Base-by-base conservation (phyloP, 176 grass and related monocot species). In the Pharus latifolius region DNA sequence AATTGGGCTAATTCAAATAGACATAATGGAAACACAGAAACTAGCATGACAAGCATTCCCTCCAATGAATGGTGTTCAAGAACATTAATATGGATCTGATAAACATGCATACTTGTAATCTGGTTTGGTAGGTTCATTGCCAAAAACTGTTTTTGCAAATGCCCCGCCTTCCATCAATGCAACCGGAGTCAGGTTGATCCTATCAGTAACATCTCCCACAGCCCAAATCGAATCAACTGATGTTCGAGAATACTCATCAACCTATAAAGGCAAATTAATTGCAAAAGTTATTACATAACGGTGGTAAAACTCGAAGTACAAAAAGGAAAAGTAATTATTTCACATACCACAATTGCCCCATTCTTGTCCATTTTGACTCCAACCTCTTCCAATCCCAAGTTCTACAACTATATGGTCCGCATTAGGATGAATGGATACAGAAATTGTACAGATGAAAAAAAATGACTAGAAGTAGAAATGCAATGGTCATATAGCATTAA, bases 141-240 rank as follows among this genome's bases (percentile, higher is more conserved):
- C 66, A 72, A 95, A 95, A 25, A 87, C 48, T 52, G 80, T 87
- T 77, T 65, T 90, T 6, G 68, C 87, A 67, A 95, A 75, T 72
- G 83, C 83, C 49, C 64, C 72, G 57, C 83, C 91, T 87, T 95
- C 91, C 87, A 95, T 95, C 33, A 90, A 70, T 68, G 91, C 91
- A 72, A 90, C 83, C 45, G 91, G 91, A 1, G 83, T 95, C 58
- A 90, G 55, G 75, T 95, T 95, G 13, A 95, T 17, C 65, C 87
- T 81, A 76, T 90, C 78, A 55, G 91, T 95, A 43, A 84, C 91
- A 78, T 95, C 87, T 6, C 91, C 87, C 26, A 95, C 80, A 22
- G 91, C 91, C 91, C 87, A 95, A 46, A 95, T 87, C 49, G 91
- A 90, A 73, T 82, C 73, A 82, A 90, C 80, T 52, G 86, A 81